phyloP scores from a whole-genome alignment of 2,329 filamentous ascomycete genomes.

The Curvularia lunata region DNA sequence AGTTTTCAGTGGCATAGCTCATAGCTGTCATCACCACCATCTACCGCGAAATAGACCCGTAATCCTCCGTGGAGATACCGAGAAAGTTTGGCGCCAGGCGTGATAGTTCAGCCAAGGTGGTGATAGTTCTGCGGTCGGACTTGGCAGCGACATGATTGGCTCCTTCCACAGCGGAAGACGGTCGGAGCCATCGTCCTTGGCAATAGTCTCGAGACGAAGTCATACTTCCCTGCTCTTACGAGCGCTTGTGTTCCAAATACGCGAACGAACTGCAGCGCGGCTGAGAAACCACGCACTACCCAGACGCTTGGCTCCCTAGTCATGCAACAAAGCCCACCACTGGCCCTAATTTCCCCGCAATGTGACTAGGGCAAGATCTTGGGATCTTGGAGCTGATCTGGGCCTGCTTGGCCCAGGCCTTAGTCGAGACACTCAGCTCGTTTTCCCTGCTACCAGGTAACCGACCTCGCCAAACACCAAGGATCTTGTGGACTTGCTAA shows the following conservation, averaged over 20 bases:
- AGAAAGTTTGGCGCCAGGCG: constrained; percentile 3
- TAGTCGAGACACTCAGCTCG: constrained; percentile 16
- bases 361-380: constrained; percentile 20
- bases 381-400: constrained; percentile 20
- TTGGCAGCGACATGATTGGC: constrained; percentile 26
- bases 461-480: constrained; percentile 23
- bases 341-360: constrained; percentile 17
- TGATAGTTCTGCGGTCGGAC: constrained; percentile 3
- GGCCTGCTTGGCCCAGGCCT: constrained; percentile 31
- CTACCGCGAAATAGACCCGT: constrained; percentile 14
- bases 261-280: constrained; percentile 6
- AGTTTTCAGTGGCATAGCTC: constrained; percentile 1
- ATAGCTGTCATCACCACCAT: constrained; percentile 6
- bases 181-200: constrained; percentile 7
- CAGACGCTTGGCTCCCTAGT: constrained; percentile 15
- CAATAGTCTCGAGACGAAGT: constrained; percentile 27
- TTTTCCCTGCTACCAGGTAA: constrained; percentile 16
- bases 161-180: constrained; percentile 3
- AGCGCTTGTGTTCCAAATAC: constrained; percentile 9
- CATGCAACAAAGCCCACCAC: constrained; percentile 11
- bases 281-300: constrained; percentile 15
- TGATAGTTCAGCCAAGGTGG: constrained; percentile 22
- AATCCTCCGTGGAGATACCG: constrained; percentile 19
- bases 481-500: constrained; percentile 35
- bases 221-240: constrained; percentile 15